phyloP scores from a whole-genome alignment of 176 grass and related monocot species.

The Saccharum spontaneum region DNA sequence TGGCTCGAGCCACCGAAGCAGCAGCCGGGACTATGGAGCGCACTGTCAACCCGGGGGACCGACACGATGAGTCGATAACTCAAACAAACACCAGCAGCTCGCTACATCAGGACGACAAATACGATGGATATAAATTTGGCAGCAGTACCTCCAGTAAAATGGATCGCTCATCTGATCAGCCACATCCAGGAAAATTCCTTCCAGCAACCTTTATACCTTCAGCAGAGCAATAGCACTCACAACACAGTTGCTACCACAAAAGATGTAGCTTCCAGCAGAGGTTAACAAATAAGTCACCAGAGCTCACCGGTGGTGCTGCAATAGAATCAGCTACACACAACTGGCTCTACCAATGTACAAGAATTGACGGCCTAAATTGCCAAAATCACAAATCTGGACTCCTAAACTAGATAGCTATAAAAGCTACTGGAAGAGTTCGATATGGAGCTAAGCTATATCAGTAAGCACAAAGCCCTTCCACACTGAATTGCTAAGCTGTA shows the following conservation, averaged over 20 bases:
- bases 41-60: background rate
- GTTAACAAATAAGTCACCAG: slow-evolving; percentile 21
- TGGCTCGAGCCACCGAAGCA: background rate
- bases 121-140: background rate
- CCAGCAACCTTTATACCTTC: background rate
- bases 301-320: slow-evolving; percentile 10
- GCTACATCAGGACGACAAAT: background rate
- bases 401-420: slow-evolving; percentile 40
- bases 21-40: background rate
- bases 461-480: slow-evolving; percentile 19
- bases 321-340: slow-evolving; percentile 38
- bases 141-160: background rate
- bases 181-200: background rate
- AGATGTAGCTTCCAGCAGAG: slow-evolving; percentile 18
- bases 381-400: slow-evolving; percentile 12
- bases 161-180: background rate
- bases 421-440: slow-evolving; percentile 23
- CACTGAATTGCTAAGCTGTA: slow-evolving; percentile 34
- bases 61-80: background rate
- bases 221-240: background rate
- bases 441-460: slow-evolving; percentile 41
- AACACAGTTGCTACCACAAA: background rate
- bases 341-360: slow-evolving; percentile 31
- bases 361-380: slow-evolving; percentile 9
- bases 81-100: background rate